These are phyloP conservation scores for Lepidium campestre DNA, from an alignment of 441 rosid species.

Conservation along the genomic window DNA sequence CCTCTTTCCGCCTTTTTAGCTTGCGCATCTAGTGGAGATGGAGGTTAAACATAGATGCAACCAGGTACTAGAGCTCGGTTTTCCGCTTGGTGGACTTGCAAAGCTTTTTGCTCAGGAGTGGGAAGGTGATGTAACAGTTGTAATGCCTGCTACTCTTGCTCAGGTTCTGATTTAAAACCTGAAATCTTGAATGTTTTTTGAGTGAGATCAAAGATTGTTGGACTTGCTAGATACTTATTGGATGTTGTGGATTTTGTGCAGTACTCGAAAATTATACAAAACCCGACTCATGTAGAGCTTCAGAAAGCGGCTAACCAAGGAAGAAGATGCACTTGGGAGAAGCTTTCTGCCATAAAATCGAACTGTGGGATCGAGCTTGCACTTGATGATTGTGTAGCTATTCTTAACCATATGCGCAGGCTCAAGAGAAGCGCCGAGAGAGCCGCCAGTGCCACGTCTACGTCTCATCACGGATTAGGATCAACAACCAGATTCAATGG, in stretches of 20 bases:
- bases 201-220: background rate
- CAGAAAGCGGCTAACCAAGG: conserved; percentile 96
- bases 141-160: conserved; percentile 92
- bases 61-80: conserved; percentile 84
- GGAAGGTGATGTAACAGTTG: conserved; percentile 97
- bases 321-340: conserved; percentile 97
- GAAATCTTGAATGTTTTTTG: background rate
- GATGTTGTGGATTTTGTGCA: conserved; percentile 18
- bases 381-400: conserved; percentile 85
- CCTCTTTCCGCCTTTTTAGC: conserved; percentile 36
- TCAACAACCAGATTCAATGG: conserved; percentile 58
- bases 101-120: conserved; percentile 94
- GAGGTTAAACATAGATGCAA: conserved; percentile 93
- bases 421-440: conserved; percentile 90
- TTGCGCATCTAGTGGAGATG: conserved; percentile 89
- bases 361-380: conserved; percentile 95
- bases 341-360: conserved; percentile 95
- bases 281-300: conserved; percentile 72
- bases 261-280: conserved; percentile 84
- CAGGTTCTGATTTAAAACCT: conserved; percentile 50
- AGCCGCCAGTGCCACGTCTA: conserved; percentile 77
- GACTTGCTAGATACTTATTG: conserved; percentile 1
- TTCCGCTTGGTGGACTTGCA: conserved; percentile 87
- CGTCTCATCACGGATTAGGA: conserved; percentile 62
- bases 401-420: conserved; percentile 94